A percentile compares a stretch with the other conserved stretches of the same genome.
Conservation (phyloP, 139 green algal genomes). For the Protoeuglena noctilucae region DNA sequence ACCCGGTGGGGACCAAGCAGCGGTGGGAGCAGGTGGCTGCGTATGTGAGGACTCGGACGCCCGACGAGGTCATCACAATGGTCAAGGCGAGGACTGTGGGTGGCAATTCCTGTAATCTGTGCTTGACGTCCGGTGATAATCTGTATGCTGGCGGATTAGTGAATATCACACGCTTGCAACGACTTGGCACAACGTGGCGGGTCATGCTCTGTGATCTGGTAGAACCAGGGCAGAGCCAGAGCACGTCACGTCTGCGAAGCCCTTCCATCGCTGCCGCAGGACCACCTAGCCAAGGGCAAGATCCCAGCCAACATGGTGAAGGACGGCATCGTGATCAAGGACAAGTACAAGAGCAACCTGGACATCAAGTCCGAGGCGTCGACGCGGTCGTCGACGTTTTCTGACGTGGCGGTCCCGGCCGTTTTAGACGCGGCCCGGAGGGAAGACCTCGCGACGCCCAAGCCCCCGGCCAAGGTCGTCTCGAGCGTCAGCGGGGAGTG, state of each 20-base stretch:
- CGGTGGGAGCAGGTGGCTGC: slow-evolving; percentile 1
- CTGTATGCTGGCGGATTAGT: too few relatives aligned
- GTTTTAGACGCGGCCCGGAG: neutral
- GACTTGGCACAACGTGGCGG: too few relatives aligned
- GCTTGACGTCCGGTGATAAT: neutral
- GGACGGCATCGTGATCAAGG: neutral
- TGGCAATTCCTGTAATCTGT: slow-evolving; percentile 3
- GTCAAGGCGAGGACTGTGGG: slow-evolving; percentile 1
- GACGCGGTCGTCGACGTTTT: neutral
- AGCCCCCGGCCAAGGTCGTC: neutral
- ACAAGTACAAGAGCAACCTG: neutral
- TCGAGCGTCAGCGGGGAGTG: neutral
- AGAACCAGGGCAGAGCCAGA: too few relatives aligned
- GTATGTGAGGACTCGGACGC: slow-evolving; percentile 3
- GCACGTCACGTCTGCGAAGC: too few relatives aligned
- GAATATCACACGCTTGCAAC: too few relatives aligned
- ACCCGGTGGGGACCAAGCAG: slow-evolving; percentile 36
- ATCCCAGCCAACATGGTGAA: neutral
- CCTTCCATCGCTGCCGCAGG: too few relatives aligned
- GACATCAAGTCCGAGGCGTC: neutral
- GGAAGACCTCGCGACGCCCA: neutral
- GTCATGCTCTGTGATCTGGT: too few relatives aligned
- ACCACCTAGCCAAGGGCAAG: neutral
- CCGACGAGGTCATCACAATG: slow-evolving; percentile 4
- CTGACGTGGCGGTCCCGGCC: neutral